Percentiles rank a stretch among this genome's conserved stretches.
phyloP scores from a whole-genome alignment of 2,329 filamentous ascomycete genomes.

The Neonectria neomacrospora region DNA sequence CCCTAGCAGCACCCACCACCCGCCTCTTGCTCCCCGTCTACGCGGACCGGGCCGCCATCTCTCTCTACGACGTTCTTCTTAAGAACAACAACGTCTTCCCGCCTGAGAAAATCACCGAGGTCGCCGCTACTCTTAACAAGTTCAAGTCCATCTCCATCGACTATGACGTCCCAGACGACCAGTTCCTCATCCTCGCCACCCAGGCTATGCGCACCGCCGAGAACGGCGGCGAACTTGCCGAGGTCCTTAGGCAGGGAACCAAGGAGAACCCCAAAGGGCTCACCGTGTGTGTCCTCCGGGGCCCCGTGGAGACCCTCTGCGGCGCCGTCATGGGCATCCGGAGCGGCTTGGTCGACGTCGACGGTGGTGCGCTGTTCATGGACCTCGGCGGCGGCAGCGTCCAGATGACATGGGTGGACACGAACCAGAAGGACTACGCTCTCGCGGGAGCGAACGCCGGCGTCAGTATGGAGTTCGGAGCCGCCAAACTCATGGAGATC shows the following conservation, averaged over 20 bases:
- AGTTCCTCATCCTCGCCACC: slow-evolving; percentile 83
- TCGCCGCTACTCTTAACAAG: slow-evolving; percentile 72
- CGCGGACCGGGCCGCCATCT: slow-evolving; percentile 81
- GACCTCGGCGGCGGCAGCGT: slow-evolving; percentile 82
- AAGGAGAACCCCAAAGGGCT: slow-evolving; percentile 66
- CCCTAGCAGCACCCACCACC: slow-evolving; percentile 75
- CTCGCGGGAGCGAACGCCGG: slow-evolving; percentile 64
- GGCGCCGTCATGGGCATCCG: slow-evolving; percentile 83
- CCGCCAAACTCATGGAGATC: slow-evolving; percentile 65
- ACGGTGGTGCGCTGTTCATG: slow-evolving; percentile 77
- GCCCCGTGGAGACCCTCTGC: slow-evolving; percentile 83
- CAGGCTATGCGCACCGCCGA: slow-evolving; percentile 86
- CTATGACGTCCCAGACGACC: slow-evolving; percentile 71
- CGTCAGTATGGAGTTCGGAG: slow-evolving; percentile 70
- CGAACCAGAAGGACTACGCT: slow-evolving; percentile 59
- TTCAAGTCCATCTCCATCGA: slow-evolving; percentile 78
- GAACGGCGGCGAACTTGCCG: slow-evolving; percentile 77
- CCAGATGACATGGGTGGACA: slow-evolving; percentile 73
- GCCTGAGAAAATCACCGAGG: slow-evolving; percentile 68
- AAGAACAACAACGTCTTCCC: slow-evolving; percentile 55
- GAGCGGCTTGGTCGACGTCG: slow-evolving; percentile 74
- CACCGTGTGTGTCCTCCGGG: slow-evolving; percentile 77
- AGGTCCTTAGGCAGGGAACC: slow-evolving; percentile 65
- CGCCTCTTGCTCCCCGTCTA: slow-evolving; percentile 83
- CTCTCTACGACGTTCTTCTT: slow-evolving; percentile 84